Base-by-base conservation (phyloP, 2,329 filamentous ascomycete species). In the Trichoderma citrinoviride region DNA sequence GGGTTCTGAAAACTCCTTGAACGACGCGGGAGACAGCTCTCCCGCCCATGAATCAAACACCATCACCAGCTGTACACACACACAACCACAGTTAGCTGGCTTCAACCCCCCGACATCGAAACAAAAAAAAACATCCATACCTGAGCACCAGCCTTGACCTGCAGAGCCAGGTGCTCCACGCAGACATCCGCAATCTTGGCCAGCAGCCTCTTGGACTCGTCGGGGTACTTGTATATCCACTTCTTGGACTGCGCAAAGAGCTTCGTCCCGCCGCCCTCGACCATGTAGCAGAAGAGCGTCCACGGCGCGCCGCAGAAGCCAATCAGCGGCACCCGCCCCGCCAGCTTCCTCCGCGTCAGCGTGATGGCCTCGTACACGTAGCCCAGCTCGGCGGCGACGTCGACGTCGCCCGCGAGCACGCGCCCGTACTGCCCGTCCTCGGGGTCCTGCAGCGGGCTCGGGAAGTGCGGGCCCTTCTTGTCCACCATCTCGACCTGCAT, bases 401-500 rank as follows among this genome's bases (percentile, higher is more conserved):
- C 87, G n/a, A 97, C 92, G 14, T 91, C 73, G 73, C 89, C 87
- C 70, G 84, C 82, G 78, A 98, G 83, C 66, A 98, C 84, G 74
- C 90, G 82, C 69, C 82, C 82, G 79, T 96, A 98, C 78, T 98
- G 93, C 68, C 85, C 85, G 75, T 97, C 93, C 58, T 89, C 84
- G 3, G 95, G 94, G 44, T 85, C 87, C 74, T 85, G 83, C 66
- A 99, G 83, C 15, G 95, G 95, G 53, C 90, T 81, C 0, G 95
- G 95, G 77, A 99, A 99, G 76, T 96, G 91, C 12, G 95, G 95
- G 0, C 95, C 95, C 78, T 97, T 96, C 80, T 95, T 96, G 77
- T 97, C 93, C 12, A 98, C 84, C 95, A 99, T 99, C 77, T 98
- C 91, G 29, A 99, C 95, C n/a, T 85, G 84, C 95, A 99, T 99